Conservation (phyloP, 371 early-diverging fungal species). For the Funneliformis caledonium region DNA sequence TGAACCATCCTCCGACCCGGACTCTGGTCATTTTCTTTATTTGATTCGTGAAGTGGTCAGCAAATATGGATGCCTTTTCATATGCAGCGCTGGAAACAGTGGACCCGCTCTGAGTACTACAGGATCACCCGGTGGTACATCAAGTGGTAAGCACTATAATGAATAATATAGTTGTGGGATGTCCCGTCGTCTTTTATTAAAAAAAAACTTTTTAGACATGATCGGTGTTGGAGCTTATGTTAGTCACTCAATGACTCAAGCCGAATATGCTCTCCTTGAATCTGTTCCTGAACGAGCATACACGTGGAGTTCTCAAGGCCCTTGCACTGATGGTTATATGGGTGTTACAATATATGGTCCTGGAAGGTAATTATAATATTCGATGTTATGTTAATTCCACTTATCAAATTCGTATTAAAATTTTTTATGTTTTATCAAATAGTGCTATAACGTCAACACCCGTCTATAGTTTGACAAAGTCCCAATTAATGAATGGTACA, state of each 20-base stretch:
- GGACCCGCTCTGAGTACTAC: conserved; percentile 89
- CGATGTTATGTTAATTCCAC: not conserved
- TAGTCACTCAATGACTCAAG: conserved; percentile 82
- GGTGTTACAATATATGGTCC: conserved; percentile 90
- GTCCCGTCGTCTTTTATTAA: not conserved
- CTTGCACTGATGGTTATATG: conserved; percentile 83
- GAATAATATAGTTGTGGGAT: no score
- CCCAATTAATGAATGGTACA: conserved; percentile 91
- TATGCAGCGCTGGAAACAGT: conserved; percentile 90
- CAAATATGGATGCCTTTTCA: conserved; percentile 83
- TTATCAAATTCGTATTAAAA: not conserved
- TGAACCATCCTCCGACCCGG: conserved; percentile 75
- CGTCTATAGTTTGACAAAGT: conserved; percentile 76
- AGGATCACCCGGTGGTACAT: conserved; percentile 89
- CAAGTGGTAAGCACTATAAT: conserved; percentile 46
- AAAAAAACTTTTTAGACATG: conserved; percentile 51
- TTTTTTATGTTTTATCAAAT: not conserved
- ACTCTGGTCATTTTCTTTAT: conserved; percentile 82
- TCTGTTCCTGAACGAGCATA: conserved; percentile 76
- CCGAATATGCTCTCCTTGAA: conserved; percentile 85
- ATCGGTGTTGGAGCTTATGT: conserved; percentile 94
- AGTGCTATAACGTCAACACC: conserved; percentile 90
- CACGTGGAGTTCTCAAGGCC: conserved; percentile 93
- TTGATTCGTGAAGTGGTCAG: conserved; percentile 81
- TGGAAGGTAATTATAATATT: conserved; percentile 57